A percentile compares a stretch with the other conserved stretches of the same genome.
Conservation (phyloP, 2,329 filamentous ascomycete genomes). For the Fusarium pseudograminearum region DNA sequence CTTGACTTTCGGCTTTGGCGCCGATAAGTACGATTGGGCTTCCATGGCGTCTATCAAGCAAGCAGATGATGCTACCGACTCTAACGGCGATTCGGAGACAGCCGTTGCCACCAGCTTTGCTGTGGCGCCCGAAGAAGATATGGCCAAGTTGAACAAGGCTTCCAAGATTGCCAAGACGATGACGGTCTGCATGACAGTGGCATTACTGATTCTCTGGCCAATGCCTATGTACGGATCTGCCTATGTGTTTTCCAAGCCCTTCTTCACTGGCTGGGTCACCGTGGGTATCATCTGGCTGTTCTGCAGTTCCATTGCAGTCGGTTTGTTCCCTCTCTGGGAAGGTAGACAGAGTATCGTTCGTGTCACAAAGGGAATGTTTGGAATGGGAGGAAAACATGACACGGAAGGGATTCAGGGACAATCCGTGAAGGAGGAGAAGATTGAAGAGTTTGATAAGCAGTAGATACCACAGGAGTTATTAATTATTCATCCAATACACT, state of each 20-base stretch:
- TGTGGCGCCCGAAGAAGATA: constrained; percentile 54
- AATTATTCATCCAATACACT: not conserved
- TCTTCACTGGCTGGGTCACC: constrained; percentile 81
- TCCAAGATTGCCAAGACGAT: constrained; percentile 60
- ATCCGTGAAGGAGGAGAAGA: constrained; percentile 17
- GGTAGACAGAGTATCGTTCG: constrained; percentile 61
- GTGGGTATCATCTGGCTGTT: constrained; percentile 81
- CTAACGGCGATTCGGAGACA: constrained; percentile 54
- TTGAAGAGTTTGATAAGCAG: constrained; percentile 28
- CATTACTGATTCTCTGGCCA: constrained; percentile 85
- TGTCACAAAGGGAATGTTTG: constrained; percentile 36
- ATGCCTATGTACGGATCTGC: constrained; percentile 89
- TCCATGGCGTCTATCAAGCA: constrained; percentile 84
- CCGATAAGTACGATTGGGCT: constrained; percentile 85
- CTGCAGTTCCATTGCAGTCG: constrained; percentile 77
- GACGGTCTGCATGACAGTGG: constrained; percentile 66
- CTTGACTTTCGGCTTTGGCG: constrained; percentile 70
- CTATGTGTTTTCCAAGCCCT: constrained; percentile 71
- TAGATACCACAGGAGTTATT: not conserved
- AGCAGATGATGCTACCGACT: constrained; percentile 81
- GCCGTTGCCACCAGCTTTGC: constrained; percentile 20
- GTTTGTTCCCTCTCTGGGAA: constrained; percentile 84
- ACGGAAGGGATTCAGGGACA: constrained; percentile 24
- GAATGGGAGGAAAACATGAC: constrained; percentile 12
- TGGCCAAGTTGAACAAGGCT: constrained; percentile 64